phyloP scores from a whole-genome alignment of 2,329 filamentous ascomycete species.

The Sarocladiaceae sp. region DNA sequence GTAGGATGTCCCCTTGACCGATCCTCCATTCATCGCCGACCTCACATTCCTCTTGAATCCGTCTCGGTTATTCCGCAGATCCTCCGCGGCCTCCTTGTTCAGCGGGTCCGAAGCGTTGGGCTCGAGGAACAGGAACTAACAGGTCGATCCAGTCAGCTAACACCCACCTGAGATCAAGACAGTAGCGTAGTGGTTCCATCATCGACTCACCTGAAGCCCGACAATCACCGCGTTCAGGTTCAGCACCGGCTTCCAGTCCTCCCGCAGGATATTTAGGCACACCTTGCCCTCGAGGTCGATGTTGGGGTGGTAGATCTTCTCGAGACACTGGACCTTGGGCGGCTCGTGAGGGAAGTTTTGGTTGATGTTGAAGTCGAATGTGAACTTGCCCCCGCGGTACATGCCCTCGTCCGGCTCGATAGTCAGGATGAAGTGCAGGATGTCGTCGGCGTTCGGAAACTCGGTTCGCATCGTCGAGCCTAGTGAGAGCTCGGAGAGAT shows the following conservation, averaged over 20 bases:
- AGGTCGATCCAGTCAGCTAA: no score
- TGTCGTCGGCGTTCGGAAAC: slow-evolving; percentile 78
- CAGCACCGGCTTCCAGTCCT: slow-evolving; percentile 98
- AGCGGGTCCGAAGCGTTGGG: slow-evolving; percentile 96
- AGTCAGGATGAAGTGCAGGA: slow-evolving; percentile 74
- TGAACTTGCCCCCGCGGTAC: slow-evolving; percentile 84
- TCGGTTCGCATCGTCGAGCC: slow-evolving; percentile 74
- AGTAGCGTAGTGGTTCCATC: no score
- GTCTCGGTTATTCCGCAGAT: slow-evolving; percentile 78
- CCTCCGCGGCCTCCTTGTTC: slow-evolving; percentile 96
- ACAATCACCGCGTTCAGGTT: slow-evolving; percentile 97
- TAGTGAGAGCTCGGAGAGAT: slow-evolving; percentile 74
- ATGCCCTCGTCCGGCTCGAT: slow-evolving; percentile 81
- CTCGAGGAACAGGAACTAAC: slow-evolving; percentile 97
- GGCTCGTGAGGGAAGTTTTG: slow-evolving; percentile 96
- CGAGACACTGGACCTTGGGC: slow-evolving; percentile 91
- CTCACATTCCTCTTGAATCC: slow-evolving; percentile 88
- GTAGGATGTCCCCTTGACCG: slow-evolving; percentile 65
- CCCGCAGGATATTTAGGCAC: slow-evolving; percentile 91
- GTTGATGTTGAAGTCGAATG: slow-evolving; percentile 87
- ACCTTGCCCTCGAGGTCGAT: slow-evolving; percentile 98
- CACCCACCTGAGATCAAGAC: no score
- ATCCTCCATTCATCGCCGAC: slow-evolving; percentile 73
- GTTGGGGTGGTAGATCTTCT: slow-evolving; percentile 99
- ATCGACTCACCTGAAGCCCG: slow-evolving; percentile 67